Evolutionary conservation across 257 asterid genomes (phyloP).

Genomic region (Rubia yunnanensis): DNA sequence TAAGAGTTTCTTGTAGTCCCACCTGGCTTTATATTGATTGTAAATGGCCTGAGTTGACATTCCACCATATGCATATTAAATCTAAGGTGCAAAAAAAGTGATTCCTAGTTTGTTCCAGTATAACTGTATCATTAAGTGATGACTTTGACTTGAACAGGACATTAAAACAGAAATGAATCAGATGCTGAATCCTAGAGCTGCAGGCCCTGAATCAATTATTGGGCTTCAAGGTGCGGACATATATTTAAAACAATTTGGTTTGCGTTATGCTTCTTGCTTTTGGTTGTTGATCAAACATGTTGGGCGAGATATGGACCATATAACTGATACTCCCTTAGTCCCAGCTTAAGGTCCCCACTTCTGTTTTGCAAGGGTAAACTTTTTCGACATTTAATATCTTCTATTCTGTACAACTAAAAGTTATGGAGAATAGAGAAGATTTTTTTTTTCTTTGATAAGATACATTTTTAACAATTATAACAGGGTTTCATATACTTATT

Average conservation of each 20-base stretch:
- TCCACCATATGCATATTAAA: not conserved
- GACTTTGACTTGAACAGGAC: constrained; percentile 43
- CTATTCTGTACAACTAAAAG: no score
- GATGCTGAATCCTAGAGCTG: constrained; percentile 63
- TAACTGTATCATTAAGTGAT: not conserved
- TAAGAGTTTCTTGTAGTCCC: constrained; percentile 31
- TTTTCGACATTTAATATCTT: not conserved
- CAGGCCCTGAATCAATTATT: constrained; percentile 76
- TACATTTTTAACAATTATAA: no score
- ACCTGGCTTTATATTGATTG: constrained; percentile 1
- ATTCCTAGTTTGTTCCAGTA: constrained; percentile 1
- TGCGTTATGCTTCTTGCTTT: not conserved
- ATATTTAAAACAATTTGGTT: no score
- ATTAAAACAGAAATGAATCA: constrained; percentile 87
- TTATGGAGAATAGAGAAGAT: no score
- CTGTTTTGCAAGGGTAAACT: no score
- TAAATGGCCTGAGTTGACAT: not conserved
- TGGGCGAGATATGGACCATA: no score
- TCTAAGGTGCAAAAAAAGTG: not conserved
- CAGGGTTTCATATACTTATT: no score
- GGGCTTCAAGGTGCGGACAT: constrained; percentile 67
- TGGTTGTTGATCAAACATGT: not conserved
- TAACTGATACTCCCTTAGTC: not conserved
- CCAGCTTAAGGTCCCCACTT: not conserved
- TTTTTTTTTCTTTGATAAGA: no score